Conservation (phyloP, 2,329 filamentous ascomycete species). For the Purpureocillium lavendulum region DNA sequence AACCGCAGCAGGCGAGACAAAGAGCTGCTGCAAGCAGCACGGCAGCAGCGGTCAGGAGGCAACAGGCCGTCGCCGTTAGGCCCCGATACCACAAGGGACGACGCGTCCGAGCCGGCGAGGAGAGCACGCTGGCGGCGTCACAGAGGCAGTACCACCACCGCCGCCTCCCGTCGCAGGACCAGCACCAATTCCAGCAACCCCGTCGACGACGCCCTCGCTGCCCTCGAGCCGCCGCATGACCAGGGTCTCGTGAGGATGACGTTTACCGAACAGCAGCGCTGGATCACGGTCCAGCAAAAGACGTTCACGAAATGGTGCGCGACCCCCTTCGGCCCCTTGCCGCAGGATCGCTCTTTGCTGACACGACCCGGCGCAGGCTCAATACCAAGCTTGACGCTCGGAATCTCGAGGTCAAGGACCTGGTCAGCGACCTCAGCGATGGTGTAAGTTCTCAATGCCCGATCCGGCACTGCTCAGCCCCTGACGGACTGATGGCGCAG, state of each 20-base stretch:
- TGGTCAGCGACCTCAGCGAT: slow-evolving; percentile 85
- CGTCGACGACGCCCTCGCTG: slow-evolving; percentile 33
- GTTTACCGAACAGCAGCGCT: slow-evolving; percentile 55
- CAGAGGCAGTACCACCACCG: neutral
- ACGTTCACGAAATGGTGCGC: slow-evolving; percentile 89
- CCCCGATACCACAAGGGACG: slow-evolving; percentile 6
- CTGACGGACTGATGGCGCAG: slow-evolving; percentile 31
- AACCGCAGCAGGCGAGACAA: slow-evolving; percentile 35
- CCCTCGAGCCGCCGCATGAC: slow-evolving; percentile 40
- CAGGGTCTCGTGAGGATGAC: slow-evolving; percentile 51
- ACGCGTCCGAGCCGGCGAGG: slow-evolving; percentile 14
- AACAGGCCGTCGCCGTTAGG: slow-evolving; percentile 10
- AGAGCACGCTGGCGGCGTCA: slow-evolving; percentile 20
- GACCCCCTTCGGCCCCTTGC: neutral
- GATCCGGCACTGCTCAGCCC: neutral
- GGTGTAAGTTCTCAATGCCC: slow-evolving; percentile 56
- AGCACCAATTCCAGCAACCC: slow-evolving; percentile 20
- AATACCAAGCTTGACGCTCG: slow-evolving; percentile 87
- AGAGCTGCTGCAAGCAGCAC: slow-evolving; percentile 40
- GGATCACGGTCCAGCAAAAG: slow-evolving; percentile 87
- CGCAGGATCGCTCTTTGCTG: neutral
- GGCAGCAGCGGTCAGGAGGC: slow-evolving; percentile 34
- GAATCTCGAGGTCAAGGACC: slow-evolving; percentile 72
- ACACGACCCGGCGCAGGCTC: slow-evolving; percentile 52
- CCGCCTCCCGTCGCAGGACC: neutral